Conservation (phyloP, 768 basidiomycete species). For the Suillus placidus region DNA sequence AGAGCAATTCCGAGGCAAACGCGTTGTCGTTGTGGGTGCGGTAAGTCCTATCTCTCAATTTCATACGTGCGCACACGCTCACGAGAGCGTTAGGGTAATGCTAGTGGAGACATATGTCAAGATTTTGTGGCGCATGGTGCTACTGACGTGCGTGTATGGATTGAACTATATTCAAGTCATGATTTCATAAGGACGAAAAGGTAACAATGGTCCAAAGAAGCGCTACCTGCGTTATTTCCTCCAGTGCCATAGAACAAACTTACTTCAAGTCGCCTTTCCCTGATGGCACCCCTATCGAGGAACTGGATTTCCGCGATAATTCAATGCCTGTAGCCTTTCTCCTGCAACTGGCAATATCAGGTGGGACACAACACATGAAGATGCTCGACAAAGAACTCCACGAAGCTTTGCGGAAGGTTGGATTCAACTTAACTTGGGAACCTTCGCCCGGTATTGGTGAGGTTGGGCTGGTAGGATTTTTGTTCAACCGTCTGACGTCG, state of each 20-base stretch:
- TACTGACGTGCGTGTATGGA: neutral
- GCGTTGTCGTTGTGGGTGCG: neutral
- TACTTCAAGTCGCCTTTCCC: neutral
- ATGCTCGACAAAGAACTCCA: neutral
- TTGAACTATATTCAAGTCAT: neutral
- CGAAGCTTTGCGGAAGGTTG: neutral
- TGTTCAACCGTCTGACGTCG: neutral
- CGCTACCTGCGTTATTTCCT: neutral
- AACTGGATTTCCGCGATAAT: neutral
- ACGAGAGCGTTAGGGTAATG: neutral
- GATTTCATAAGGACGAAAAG: neutral
- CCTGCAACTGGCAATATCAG: neutral
- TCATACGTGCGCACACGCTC: neutral
- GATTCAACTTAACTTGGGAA: neutral
- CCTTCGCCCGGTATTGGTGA: neutral
- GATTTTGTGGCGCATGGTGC: neutral
- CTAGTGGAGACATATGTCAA: neutral
- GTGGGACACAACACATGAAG: neutral
- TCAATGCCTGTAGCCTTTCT: neutral
- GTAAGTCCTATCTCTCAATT: neutral
- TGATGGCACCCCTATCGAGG: neutral
- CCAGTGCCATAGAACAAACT: neutral
- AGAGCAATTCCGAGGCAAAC: neutral
- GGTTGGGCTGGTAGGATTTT: neutral
- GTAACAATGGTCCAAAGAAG: constrained; percentile 1